Evolutionary conservation across 768 basidiomycete genomes (phyloP).

Genomic region (Rhodotorula babjevae): DNA sequence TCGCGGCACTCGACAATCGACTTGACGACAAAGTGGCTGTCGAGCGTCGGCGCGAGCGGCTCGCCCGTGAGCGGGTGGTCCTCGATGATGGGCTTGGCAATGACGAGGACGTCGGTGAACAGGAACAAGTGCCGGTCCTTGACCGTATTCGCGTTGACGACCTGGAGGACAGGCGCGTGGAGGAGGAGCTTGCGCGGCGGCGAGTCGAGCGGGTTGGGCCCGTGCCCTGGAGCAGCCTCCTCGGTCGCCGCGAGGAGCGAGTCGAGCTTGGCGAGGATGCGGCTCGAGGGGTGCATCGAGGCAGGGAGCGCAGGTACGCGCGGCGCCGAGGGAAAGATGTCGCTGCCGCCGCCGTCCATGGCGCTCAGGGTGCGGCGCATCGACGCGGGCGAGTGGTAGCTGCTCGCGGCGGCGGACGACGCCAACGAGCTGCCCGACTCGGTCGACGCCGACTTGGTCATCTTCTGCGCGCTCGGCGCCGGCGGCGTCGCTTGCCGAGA

Average conservation of each 20-base stretch:
- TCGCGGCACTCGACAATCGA: slow-evolving; percentile 68
- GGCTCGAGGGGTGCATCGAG: slow-evolving; percentile 7
- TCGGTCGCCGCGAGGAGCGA: slow-evolving; percentile 43
- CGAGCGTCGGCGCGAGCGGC: slow-evolving; percentile 54
- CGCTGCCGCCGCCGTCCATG: background rate
- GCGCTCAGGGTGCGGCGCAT: slow-evolving; percentile 17
- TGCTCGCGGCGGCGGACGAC: slow-evolving; percentile 3
- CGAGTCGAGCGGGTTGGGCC: slow-evolving; percentile 66
- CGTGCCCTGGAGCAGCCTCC: slow-evolving; percentile 27
- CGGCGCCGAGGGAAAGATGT: slow-evolving; percentile 5
- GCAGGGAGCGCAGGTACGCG: slow-evolving; percentile 8
- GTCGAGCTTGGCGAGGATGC: slow-evolving; percentile 42
- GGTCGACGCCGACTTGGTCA: slow-evolving; percentile 17
- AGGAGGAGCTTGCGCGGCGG: slow-evolving; percentile 80
- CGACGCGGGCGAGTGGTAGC: slow-evolving; percentile 25
- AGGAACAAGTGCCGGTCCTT: slow-evolving; percentile 95
- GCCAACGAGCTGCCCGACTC: slow-evolving; percentile 13
- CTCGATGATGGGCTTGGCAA: slow-evolving; percentile 79
- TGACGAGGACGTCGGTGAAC: slow-evolving; percentile 90
- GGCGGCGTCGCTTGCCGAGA: background rate
- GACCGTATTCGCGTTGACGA: slow-evolving; percentile 85
- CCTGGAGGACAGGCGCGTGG: slow-evolving; percentile 82
- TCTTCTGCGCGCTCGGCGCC: background rate
- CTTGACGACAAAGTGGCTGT: slow-evolving; percentile 81
- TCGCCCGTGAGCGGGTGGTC: slow-evolving; percentile 53